Conservation (phyloP, 768 basidiomycete genomes). For the Trametopsis cervina region DNA sequence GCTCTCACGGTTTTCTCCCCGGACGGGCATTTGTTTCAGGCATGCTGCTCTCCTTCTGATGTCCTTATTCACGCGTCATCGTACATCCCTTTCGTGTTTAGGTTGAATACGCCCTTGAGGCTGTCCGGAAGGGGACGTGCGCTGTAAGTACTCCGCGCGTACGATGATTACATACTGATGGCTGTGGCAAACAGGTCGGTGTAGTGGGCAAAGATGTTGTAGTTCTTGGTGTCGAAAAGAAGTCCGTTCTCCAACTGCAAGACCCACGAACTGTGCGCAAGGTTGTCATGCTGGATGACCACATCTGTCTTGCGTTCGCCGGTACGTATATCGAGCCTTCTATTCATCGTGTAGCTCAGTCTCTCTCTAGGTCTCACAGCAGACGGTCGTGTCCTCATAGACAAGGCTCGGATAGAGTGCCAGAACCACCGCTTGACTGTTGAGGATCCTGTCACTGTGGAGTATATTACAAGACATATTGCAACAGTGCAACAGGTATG, state of each 20-base stretch:
- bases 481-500: constrained; percentile 96
- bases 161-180: constrained; percentile 5
- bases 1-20: constrained; percentile 98
- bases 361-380: constrained; percentile 77
- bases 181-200: constrained; percentile 62
- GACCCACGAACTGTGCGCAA: constrained; percentile 97
- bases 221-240: constrained; percentile 98
- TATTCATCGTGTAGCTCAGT: constrained; percentile 4
- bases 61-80: background rate
- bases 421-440: constrained; percentile 96
- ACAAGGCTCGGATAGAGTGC: constrained; percentile 96
- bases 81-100: constrained; percentile 28
- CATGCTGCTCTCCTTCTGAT: constrained; percentile 24
- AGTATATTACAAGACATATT: constrained; percentile 97
- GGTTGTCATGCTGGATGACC: constrained; percentile 98
- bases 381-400: constrained; percentile 95
- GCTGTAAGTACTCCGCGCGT: constrained; percentile 52
- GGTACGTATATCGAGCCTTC: constrained; percentile 45
- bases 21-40: constrained; percentile 98
- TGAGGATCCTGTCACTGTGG: constrained; percentile 96
- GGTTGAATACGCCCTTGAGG: constrained; percentile 99
- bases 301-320: constrained; percentile 94
- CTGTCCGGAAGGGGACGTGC: constrained; percentile 94
- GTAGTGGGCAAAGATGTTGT: constrained; percentile 93
- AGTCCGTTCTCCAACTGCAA: constrained; percentile 93